Evolutionary conservation across 768 basidiomycete genomes (phyloP).

Genomic region (Terana coerulea): DNA sequence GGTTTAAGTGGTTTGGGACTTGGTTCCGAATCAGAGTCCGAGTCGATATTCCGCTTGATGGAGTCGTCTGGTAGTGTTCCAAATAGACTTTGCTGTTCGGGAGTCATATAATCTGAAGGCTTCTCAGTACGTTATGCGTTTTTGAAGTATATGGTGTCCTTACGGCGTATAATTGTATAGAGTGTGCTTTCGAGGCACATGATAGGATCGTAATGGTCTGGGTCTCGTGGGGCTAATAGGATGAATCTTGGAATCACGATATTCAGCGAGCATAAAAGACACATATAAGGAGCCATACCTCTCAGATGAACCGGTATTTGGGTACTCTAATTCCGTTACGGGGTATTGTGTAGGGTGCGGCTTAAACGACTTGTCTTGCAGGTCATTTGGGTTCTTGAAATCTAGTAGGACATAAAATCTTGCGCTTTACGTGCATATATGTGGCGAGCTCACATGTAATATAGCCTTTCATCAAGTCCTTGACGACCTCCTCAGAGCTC

Average conservation of each 20-base stretch:
- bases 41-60: constrained; percentile 15
- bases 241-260: constrained; percentile 49
- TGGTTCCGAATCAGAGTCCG: constrained; percentile 21
- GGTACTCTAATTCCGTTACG: constrained; percentile 73
- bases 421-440: too few relatives aligned
- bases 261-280: background rate
- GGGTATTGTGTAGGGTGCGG: constrained; percentile 57
- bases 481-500: constrained; percentile 65
- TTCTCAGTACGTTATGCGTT: background rate
- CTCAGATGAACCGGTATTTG: constrained; percentile 66
- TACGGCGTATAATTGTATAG: constrained; percentile 70
- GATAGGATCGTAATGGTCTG: constrained; percentile 85
- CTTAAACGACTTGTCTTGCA: constrained; percentile 59
- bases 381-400: constrained; percentile 65
- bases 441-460: constrained; percentile 51
- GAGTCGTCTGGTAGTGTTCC: constrained; percentile 54
- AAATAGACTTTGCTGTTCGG: constrained; percentile 60
- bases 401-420: constrained; percentile 42
- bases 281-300: constrained; percentile 38
- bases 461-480: constrained; percentile 59
- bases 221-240: constrained; percentile 76
- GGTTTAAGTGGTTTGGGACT: background rate
- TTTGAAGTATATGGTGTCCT: constrained; percentile 17
- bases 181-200: constrained; percentile 72
- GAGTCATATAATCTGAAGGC: constrained; percentile 59